These are phyloP conservation scores for Lenwebbia sp. DNA, from an alignment of 345 rosid species.

Conservation along the genomic window DNA sequence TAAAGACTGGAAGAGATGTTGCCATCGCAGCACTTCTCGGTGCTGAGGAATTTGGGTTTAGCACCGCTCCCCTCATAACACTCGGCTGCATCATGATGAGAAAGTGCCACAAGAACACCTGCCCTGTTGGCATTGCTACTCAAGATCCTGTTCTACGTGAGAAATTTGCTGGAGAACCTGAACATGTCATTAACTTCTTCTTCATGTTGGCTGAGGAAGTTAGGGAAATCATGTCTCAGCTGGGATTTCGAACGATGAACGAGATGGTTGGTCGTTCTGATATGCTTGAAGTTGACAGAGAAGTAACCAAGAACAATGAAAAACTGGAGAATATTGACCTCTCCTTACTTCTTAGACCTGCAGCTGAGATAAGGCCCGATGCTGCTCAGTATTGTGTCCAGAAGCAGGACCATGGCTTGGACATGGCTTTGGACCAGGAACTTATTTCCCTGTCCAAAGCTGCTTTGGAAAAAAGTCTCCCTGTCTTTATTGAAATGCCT, in stretches of 20 bases:
- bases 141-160: constrained; percentile 98
- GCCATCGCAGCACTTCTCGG: constrained; percentile 98
- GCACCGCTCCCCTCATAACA: constrained; percentile 98
- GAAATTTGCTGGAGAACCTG: constrained; percentile 98
- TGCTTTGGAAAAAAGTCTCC: constrained; percentile 73
- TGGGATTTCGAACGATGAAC: constrained; percentile 69
- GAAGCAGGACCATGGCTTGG: constrained; percentile 95
- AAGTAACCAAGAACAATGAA: constrained; percentile 64
- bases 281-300: constrained; percentile 94
- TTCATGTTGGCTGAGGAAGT: constrained; percentile 98
- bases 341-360: constrained; percentile 77
- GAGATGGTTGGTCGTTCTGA: constrained; percentile 99
- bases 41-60: constrained; percentile 99
- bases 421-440: constrained; percentile 84
- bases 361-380: constrained; percentile 90
- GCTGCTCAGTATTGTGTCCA: constrained; percentile 91
- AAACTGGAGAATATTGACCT: constrained; percentile 88
- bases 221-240: constrained; percentile 90
- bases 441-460: constrained; percentile 56
- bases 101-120: constrained; percentile 98
- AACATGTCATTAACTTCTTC: constrained; percentile 95
- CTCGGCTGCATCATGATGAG: constrained; percentile 99
- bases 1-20: constrained; percentile 98
- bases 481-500: constrained; percentile 73
- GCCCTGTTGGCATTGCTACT: constrained; percentile 99